Evolutionary conservation across 352 stramenopile genomes (phyloP), one percentile per base, ranked within the genome.

Genomic region (Phytophthora foliorum): DNA sequence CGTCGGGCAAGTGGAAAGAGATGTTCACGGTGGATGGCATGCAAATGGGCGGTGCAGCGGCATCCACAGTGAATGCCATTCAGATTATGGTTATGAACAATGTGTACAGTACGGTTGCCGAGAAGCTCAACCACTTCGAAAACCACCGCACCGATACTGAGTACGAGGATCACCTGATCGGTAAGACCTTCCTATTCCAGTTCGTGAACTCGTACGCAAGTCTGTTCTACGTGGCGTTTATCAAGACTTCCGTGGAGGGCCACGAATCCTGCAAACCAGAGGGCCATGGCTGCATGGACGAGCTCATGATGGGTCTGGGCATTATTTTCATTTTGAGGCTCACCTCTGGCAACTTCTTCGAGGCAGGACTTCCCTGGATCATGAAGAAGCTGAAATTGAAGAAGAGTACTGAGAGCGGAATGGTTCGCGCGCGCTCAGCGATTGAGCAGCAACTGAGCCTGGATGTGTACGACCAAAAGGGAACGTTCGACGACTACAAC

Each of bases 81-180:
- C 86, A 94, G 65, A 94, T 94, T 66, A 92, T 91, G 81, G 67
- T 94, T 3, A 80, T 94, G 69, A 94, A 91, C 77, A 84, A 76
- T 36, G 68, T 94, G 27, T 94, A 94, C 66, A 86, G 74, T 17
- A 77, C 74, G 4, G 70, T 94, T 24, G 82, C 86, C 6, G 63
- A 77, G 25, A 79, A 78, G n/a, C 72, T 94, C 36, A 94, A 94
- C 63, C 77, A 82, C 22, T 92, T 73, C 19, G 97, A 99, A 69
- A 99, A 99, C 80, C 97, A 99, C 69, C 87, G 95, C 58, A 99
- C 97, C 0, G 96, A 99, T 69, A 98, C 95, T 2, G 91, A 98
- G 68, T 99, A 97, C 78, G 88, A 98, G 69, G 97, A 98, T 60
- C 84, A 98, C 57, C 60, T 95, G 65, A 93, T 95, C 67, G 84